Conservation (phyloP, 345 rosid genomes). For the Gossypium thurberi region DNA sequence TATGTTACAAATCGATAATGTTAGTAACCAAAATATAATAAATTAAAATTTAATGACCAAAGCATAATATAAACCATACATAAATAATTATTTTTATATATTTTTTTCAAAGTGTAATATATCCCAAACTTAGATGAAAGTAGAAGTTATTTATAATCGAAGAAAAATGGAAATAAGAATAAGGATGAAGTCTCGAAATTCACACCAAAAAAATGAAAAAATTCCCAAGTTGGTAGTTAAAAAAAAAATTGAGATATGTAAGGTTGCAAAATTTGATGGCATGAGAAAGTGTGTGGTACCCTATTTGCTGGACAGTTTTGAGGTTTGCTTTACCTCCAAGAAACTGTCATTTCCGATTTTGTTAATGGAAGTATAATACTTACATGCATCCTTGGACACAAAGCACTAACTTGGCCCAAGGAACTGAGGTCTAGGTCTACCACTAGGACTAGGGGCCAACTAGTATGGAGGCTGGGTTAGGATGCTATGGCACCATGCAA, state of each 20-base stretch:
- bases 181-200: not conserved
- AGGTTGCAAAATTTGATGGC: not conserved
- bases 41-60: too few relatives aligned
- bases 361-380: not conserved
- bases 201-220: not conserved
- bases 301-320: not conserved
- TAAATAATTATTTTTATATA: too few relatives aligned
- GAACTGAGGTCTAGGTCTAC: not conserved
- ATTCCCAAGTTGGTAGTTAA: not conserved
- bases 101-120: too few relatives aligned
- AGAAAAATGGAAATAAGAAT: not conserved
- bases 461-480: not conserved
- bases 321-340: not conserved
- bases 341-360: not conserved
- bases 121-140: not conserved
- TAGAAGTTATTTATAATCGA: not conserved
- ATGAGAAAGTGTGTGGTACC: not conserved
- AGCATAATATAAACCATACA: too few relatives aligned
- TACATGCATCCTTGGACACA: not conserved
- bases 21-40: rapidly evolving
- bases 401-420: not conserved
- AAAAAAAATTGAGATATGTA: not conserved
- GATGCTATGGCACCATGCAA: too few relatives aligned
- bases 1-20: too few relatives aligned
- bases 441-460: not conserved